These are phyloP conservation scores for Gaertneriomyces sp. DNA, from an alignment of 192 early-diverging fungal genomes.

Conservation along the genomic window DNA sequence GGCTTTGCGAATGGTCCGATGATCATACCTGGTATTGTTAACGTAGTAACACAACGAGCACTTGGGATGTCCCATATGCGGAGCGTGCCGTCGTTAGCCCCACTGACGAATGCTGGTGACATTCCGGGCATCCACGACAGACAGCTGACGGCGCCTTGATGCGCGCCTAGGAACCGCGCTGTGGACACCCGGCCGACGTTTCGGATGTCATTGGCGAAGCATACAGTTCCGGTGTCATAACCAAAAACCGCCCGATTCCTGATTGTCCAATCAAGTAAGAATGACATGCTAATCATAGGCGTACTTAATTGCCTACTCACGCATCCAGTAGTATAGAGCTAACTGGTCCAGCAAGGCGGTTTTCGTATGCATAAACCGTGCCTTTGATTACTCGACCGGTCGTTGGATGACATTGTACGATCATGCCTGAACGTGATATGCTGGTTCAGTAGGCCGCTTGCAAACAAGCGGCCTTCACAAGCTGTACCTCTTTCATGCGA, in stretches of 20 bases:
- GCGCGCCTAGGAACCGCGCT: conserved; percentile 45
- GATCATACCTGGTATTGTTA: not conserved
- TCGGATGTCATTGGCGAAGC: conserved; percentile 26
- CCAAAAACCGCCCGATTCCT: conserved; percentile 61
- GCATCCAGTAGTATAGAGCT: conserved; percentile 53
- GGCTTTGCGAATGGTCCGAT: too few relatives aligned
- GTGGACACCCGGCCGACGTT: too few relatives aligned
- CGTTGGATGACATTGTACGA: conserved; percentile 52
- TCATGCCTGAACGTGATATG: conserved; percentile 41
- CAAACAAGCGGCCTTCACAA: not conserved
- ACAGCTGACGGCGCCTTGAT: conserved; percentile 49
- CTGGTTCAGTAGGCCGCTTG: not conserved
- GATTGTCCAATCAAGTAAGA: not conserved
- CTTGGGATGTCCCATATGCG: conserved; percentile 50
- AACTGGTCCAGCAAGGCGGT: conserved; percentile 36
- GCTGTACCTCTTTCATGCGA: conserved; percentile 45
- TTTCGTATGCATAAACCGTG: conserved; percentile 44
- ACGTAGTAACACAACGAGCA: conserved; percentile 31
- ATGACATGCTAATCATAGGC: not conserved
- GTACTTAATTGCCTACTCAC: conserved; percentile 26
- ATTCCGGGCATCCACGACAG: conserved; percentile 22
- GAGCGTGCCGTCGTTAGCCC: conserved; percentile 47
- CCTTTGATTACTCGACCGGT: conserved; percentile 63
- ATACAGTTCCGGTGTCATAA: conserved; percentile 48
- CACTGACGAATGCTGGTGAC: conserved; percentile 42